Base-by-base conservation (phyloP, 2,329 filamentous ascomycete species). In the Chaetomiaceae sp. region DNA sequence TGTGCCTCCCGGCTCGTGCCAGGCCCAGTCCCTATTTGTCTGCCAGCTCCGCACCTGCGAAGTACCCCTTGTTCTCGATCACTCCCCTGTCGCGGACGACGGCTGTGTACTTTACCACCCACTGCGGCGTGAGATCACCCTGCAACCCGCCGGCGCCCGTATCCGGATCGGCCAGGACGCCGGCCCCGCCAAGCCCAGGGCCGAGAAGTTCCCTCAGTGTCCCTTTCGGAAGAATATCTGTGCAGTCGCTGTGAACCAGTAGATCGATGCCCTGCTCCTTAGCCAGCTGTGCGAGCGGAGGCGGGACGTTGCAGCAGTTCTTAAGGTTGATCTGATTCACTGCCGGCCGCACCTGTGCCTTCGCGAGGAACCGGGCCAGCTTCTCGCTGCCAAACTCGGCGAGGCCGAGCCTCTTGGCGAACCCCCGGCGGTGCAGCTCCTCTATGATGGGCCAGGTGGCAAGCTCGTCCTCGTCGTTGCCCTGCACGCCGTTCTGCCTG, bases 11-110 rank as follows among this genome's bases (percentile, higher is more conserved):
- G 14, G 24, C 30, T 6, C 27, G 34, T 35, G 34, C 18, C 27
- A n/a, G 5, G 19, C 12, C 24, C 40, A n/a, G n/a, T 32, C 19
- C 20, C 42, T 59, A 66, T 38, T 50, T 48, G 45, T 72, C 70
- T 38, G 71, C 70, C 54, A 93, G 66, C 61, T 88, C 83, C 3
- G 90, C 91, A 17, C 83, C 81, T 1, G 91, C 91, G 71, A 96
- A 96, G 67, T 96, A 97, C 7, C 93, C 93, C 72, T 97, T 98
- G 63, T 93, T 95, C 73, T 98, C 93, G 55, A 98, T 91, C 8
- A 98, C 93, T 12, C 93, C 93, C 44, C 93, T 76, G 63, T 97
- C 86, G 65, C 86, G 86, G 33, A 97, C 88, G 48, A 97, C 91
- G 1, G 93, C 93, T 30, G 91, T 96, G 64, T 98, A 98, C 64